Evolutionary conservation across 1,284 basidiomycete species (phyloP).

Genomic region (Microbotryomycetes sp.): DNA sequence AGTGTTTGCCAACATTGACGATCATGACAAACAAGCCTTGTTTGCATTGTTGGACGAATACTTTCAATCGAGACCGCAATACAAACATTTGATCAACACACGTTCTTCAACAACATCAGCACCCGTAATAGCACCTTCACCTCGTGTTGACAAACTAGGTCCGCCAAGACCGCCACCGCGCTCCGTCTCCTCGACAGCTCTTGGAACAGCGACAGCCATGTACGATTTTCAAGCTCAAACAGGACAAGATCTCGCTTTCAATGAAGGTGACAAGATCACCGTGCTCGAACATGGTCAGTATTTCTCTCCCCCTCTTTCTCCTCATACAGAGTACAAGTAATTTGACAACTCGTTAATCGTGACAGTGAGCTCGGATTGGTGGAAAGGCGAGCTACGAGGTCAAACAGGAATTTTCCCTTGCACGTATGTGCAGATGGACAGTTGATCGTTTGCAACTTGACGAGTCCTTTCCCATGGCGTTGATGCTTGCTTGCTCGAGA

Average conservation of each 20-base stretch:
- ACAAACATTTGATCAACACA: slow-evolving; percentile 7
- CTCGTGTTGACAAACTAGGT: background rate
- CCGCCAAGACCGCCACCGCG: background rate
- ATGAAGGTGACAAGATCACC: slow-evolving; percentile 6
- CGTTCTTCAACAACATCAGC: background rate
- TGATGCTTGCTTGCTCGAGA: too few relatives aligned
- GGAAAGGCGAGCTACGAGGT: slow-evolving; percentile 12
- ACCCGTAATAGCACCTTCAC: background rate
- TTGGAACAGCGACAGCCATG: slow-evolving; percentile 13
- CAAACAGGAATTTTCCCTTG: slow-evolving; percentile 17
- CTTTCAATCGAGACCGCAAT: slow-evolving; percentile 24
- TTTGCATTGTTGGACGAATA: slow-evolving; percentile 34
- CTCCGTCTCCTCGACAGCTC: too few relatives aligned
- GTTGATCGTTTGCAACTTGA: too few relatives aligned
- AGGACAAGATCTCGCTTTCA: slow-evolving; percentile 21
- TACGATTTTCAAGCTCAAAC: slow-evolving; percentile 20
- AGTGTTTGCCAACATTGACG: slow-evolving; percentile 14
- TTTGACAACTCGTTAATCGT: background rate
- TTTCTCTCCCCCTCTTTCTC: background rate
- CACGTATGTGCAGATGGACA: slow-evolving; percentile 15
- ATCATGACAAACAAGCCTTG: slow-evolving; percentile 24
- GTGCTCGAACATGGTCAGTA: slow-evolving; percentile 24
- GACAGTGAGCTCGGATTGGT: slow-evolving; percentile 21
- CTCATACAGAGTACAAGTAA: background rate
- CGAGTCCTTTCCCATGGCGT: too few relatives aligned